These are phyloP conservation scores for Volvox africanus DNA, from an alignment of 139 green algal species.

Conservation along the genomic window DNA sequence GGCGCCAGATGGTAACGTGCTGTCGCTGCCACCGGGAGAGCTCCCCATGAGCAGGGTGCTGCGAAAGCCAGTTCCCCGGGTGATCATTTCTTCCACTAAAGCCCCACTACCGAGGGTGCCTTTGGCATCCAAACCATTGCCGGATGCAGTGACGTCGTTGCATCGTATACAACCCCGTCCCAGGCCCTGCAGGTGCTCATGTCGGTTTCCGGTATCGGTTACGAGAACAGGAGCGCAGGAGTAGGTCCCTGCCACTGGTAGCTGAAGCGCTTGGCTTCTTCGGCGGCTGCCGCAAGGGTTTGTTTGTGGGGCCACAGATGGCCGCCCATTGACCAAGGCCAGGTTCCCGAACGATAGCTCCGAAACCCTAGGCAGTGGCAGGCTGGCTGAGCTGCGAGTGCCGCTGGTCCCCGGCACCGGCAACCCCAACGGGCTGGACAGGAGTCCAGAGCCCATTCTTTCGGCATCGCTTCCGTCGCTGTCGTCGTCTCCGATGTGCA, in stretches of 20 bases:
- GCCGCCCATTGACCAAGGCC: background rate
- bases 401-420: background rate
- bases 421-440: background rate
- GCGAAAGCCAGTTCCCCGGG: background rate
- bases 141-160: background rate
- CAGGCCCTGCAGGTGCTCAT: background rate
- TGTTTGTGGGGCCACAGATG: too few relatives aligned
- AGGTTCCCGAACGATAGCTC: background rate
- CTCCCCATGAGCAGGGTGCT: too few relatives aligned
- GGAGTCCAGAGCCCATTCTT: too few relatives aligned
- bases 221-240: too few relatives aligned
- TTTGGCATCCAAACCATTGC: background rate
- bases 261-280: background rate
- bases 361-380: background rate
- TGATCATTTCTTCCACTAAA: background rate
- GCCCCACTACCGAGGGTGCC: background rate
- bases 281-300: background rate
- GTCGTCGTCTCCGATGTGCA: background rate
- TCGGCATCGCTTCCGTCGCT: background rate
- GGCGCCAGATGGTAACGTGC: background rate
- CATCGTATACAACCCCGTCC: background rate
- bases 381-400: background rate
- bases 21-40: background rate
- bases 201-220: background rate
- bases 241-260: too few relatives aligned